These are phyloP conservation scores for Curvularia lunata DNA, from an alignment of 2,329 filamentous ascomycete species.

Conservation along the genomic window DNA sequence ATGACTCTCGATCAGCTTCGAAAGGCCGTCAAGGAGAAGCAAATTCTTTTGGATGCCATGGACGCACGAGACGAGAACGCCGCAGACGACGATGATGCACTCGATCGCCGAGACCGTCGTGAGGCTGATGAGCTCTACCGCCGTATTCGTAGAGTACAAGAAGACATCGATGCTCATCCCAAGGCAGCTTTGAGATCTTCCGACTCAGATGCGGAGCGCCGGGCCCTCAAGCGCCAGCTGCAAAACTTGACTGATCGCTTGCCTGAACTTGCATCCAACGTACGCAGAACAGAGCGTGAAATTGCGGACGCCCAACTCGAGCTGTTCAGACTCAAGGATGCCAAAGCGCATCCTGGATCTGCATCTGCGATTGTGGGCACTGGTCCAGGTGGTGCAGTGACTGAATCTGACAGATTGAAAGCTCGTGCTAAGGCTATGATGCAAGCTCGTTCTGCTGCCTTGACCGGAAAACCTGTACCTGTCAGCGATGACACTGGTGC, in stretches of 20 bases:
- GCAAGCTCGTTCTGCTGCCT: slow-evolving; percentile 92
- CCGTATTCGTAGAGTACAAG: slow-evolving; percentile 87
- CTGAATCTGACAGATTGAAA: slow-evolving; percentile 92
- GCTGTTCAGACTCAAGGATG: slow-evolving; percentile 90
- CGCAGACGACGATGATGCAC: slow-evolving; percentile 86
- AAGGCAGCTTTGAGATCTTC: slow-evolving; percentile 66
- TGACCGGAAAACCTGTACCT: slow-evolving; percentile 81
- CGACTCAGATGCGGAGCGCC: slow-evolving; percentile 87
- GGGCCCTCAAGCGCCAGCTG: slow-evolving; percentile 85
- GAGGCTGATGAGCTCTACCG: slow-evolving; percentile 95
- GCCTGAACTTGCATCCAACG: slow-evolving; percentile 89
- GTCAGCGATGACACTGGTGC: slow-evolving; percentile 75
- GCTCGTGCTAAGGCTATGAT: slow-evolving; percentile 97
- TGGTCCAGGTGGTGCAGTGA: slow-evolving; percentile 86
- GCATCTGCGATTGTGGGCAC: slow-evolving; percentile 86
- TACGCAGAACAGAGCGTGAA: slow-evolving; percentile 85
- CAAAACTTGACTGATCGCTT: slow-evolving; percentile 88
- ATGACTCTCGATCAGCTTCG: slow-evolving; percentile 83
- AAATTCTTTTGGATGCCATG: slow-evolving; percentile 92
- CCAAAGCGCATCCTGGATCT: slow-evolving; percentile 85
- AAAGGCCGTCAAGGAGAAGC: slow-evolving; percentile 93
- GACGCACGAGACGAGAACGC: slow-evolving; percentile 94
- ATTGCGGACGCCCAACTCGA: slow-evolving; percentile 93
- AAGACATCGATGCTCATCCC: slow-evolving; percentile 92
- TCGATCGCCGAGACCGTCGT: slow-evolving; percentile 87